Evolutionary conservation across 2,329 filamentous ascomycete genomes (phyloP).

Genomic region (Didymella pomorum): DNA sequence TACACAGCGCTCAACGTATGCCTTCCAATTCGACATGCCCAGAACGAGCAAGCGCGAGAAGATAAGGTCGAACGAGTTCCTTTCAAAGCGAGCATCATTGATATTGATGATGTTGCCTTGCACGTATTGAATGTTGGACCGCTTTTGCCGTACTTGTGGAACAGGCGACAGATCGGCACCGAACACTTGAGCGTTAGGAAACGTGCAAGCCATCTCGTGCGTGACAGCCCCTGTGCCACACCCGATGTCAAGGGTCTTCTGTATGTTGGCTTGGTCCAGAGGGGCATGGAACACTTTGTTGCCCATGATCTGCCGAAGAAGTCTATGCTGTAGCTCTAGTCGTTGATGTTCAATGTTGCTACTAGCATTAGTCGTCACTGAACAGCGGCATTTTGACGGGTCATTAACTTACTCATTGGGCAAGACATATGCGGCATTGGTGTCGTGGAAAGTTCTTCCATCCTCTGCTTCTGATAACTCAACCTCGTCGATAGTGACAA

Average conservation of each 20-base stretch:
- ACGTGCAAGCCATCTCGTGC: slow-evolving; percentile 20
- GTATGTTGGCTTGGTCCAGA: slow-evolving; percentile 2
- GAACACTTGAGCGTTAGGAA: slow-evolving; percentile 19
- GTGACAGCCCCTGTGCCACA: slow-evolving; percentile 30
- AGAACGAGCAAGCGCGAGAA: slow-evolving; percentile 60
- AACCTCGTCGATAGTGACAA: neutral
- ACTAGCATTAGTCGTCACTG: neutral
- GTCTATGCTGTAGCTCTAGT: slow-evolving; percentile 29
- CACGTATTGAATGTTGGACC: slow-evolving; percentile 24
- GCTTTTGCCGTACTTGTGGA: slow-evolving; percentile 14
- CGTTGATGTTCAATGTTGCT: slow-evolving; percentile 32
- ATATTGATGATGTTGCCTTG: slow-evolving; percentile 17
- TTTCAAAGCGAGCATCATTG: slow-evolving; percentile 53
- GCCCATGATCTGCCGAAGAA: slow-evolving; percentile 23
- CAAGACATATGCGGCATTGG: slow-evolving; percentile 5
- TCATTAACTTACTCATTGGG: slow-evolving; percentile 3
- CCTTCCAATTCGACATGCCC: slow-evolving; percentile 61
- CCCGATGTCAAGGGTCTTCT: slow-evolving; percentile 28
- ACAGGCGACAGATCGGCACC: slow-evolving; percentile 38
- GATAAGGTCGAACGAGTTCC: slow-evolving; percentile 63
- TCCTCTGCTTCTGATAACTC: neutral
- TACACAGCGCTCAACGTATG: slow-evolving; percentile 40
- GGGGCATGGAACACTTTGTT: slow-evolving; percentile 24
- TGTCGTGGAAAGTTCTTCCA: slow-evolving; percentile 2
- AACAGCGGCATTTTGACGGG: neutral